Base-by-base conservation (phyloP, 768 basidiomycete genomes). In the Hirschioporus abietinus region DNA sequence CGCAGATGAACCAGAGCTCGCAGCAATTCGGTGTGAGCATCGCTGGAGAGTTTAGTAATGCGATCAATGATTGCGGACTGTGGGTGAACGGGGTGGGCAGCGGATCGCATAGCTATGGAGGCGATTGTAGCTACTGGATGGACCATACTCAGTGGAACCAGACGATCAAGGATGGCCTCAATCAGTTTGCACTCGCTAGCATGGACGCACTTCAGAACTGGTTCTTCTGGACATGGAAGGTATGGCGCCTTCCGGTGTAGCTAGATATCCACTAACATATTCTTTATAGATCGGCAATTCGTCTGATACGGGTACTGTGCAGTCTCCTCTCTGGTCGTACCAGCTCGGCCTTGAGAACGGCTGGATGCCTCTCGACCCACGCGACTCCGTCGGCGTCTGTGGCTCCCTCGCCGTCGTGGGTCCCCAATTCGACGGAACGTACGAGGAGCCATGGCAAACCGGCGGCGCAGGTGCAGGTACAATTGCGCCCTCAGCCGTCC, bases 161-260 rank as follows among this genome's bases (percentile, higher is more conserved):
- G 63, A 76, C 81, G 20, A 79, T 79, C 72, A 88, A 86, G 76
- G 75, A 76, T 7, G 86, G 86, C 15, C 72, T 89, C 25, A 77
- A 76, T 75, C 74, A 80, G 69, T 84, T 87, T 69, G 79, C 82
- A 7, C 74, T 83, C 70, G 81, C 84, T 24, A 80, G 81, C 66
- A 90, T 90, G 88, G 89, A 90, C 67, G 84, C 87, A 1, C 77
- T 88, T 68, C 81, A 84, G 69, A 82, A 89, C 72, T 89, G 81
- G 80, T 91, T 88, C 78, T 91, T 84, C 81, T 92, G 90, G 90
- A 90, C 88, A 8, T 91, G 90, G 91, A 90, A 89, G 82, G 83
- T 83, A 52, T 20, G 42, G 6, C 15, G 20, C 1, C 20, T 6
- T 20, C 4, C 20, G 42, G 12, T 58, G 42, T 57, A 57, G 4